Conservation (phyloP, 108 stramenopile genomes). For the Chaetoceros tenuissimus region DNA sequence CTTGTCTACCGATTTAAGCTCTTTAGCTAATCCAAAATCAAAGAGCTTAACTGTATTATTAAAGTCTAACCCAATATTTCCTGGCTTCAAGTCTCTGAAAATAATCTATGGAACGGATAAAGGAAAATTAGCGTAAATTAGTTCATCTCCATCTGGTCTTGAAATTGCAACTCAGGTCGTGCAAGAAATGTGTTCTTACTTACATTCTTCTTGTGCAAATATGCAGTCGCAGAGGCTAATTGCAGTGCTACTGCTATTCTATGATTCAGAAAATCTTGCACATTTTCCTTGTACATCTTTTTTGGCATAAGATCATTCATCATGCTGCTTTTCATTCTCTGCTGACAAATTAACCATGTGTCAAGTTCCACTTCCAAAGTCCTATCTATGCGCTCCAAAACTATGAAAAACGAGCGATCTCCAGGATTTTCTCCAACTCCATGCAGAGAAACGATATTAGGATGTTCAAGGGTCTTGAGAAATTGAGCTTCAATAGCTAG, state of each 20-base stretch:
- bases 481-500: slow-evolving; percentile 61
- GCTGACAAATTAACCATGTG: neutral
- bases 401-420: neutral
- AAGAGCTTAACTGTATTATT: slow-evolving; percentile 27
- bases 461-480: slow-evolving; percentile 40
- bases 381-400: neutral
- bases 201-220: neutral
- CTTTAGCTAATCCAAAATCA: slow-evolving; percentile 41
- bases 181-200: no score
- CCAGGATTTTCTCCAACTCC: slow-evolving; percentile 15
- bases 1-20: slow-evolving; percentile 13
- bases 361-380: neutral
- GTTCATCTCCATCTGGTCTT: no score
- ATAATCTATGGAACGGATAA: no score
- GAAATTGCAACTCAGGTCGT: no score
- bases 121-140: no score
- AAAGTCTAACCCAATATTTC: slow-evolving; percentile 28
- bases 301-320: neutral
- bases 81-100: slow-evolving; percentile 19
- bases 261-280: neutral
- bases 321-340: neutral
- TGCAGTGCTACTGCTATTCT: neutral
- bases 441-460: slow-evolving; percentile 53
- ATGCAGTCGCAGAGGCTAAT: neutral
- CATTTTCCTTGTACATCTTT: neutral